phyloP scores from a whole-genome alignment of 148 eudicot species.

The Rhododendron vialii region DNA sequence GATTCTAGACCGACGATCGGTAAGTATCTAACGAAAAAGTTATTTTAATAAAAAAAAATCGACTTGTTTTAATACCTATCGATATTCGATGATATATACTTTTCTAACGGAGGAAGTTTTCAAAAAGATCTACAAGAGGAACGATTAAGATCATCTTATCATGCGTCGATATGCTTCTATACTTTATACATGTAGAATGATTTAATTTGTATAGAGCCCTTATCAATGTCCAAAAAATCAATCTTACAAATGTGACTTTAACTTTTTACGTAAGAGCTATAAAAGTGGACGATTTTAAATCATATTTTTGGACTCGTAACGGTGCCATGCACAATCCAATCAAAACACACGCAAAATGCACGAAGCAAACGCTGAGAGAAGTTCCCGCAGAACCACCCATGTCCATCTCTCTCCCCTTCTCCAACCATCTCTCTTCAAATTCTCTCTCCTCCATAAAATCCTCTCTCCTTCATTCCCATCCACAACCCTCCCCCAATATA shows the following conservation, averaged over 20 bases:
- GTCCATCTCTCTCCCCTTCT: background rate
- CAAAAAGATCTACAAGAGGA: too few relatives aligned
- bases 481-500: conserved; percentile 10
- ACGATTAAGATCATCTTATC: too few relatives aligned
- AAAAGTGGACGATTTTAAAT: background rate
- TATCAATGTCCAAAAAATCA: background rate
- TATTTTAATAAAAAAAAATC: too few relatives aligned
- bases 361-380: conserved; percentile 10
- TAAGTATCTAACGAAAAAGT: too few relatives aligned
- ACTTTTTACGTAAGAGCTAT: background rate
- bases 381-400: conserved; percentile 10
- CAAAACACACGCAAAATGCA: conserved; percentile 11
- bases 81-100: too few relatives aligned
- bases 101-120: too few relatives aligned
- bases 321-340: background rate
- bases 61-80: too few relatives aligned
- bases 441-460: conserved; percentile 2
- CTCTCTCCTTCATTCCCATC: conserved; percentile 3
- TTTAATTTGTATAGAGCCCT: too few relatives aligned
- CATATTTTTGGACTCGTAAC: background rate
- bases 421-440: background rate
- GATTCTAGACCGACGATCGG: too few relatives aligned
- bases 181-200: too few relatives aligned
- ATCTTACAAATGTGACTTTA: background rate
- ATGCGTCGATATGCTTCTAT: too few relatives aligned